Evolutionary conservation across 345 rosid species (phyloP).

Genomic region (Moricandia arvensis): DNA sequence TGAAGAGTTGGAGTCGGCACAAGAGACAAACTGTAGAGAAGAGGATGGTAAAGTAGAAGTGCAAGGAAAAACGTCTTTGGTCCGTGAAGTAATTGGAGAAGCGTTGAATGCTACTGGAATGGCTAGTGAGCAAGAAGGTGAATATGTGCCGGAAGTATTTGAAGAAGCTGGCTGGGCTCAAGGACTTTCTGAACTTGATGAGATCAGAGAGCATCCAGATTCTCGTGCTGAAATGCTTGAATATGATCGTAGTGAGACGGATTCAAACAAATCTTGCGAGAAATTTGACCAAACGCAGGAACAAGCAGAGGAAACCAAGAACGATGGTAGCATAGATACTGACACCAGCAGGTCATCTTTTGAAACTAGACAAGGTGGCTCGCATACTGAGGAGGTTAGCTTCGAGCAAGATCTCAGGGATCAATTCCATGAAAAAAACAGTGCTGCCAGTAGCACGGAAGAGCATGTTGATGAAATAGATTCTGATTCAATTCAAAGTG

Average conservation of each 20-base stretch:
- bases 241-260: constrained; percentile 32
- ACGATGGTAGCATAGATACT: constrained; percentile 28
- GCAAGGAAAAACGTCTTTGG: constrained; percentile 36
- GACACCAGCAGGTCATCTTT: constrained; percentile 36
- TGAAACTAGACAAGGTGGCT: constrained; percentile 31
- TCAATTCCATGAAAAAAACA: constrained; percentile 33
- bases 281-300: constrained; percentile 27
- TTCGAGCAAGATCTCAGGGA: constrained; percentile 40
- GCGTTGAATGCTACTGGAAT: constrained; percentile 42
- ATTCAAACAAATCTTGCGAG: constrained; percentile 35
- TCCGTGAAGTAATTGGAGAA: constrained; percentile 40
- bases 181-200: constrained; percentile 38
- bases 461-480: constrained; percentile 43
- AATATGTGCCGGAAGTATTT: constrained; percentile 36
- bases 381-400: constrained; percentile 34
- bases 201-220: constrained; percentile 39
- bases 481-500: constrained; percentile 42
- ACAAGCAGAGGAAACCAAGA: constrained; percentile 27
- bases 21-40: constrained; percentile 27
- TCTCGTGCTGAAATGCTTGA: constrained; percentile 35
- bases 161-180: constrained; percentile 44
- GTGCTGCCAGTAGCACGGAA: constrained; percentile 32
- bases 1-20: constrained; percentile 26
- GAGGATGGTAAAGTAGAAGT: constrained; percentile 33
- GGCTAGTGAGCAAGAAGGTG: constrained; percentile 39